Evolutionary conservation across 768 basidiomycete genomes (phyloP).

Genomic region (Hypholoma fasciculare): DNA sequence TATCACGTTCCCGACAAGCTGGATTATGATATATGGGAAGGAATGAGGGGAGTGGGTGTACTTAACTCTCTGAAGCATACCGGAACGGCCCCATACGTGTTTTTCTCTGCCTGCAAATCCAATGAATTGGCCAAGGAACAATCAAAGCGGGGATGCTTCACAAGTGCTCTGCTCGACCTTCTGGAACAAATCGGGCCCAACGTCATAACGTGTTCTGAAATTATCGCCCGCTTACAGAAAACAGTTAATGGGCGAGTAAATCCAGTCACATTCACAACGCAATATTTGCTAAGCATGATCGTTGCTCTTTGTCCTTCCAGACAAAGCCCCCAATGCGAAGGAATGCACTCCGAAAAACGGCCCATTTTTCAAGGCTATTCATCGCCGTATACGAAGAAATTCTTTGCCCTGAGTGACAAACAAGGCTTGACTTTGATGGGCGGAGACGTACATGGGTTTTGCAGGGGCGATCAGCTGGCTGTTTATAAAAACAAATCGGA

Average conservation of each 20-base stretch:
- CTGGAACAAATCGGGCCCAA: not conserved
- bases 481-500: too few relatives aligned
- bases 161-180: not conserved
- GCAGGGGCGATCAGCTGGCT: not conserved
- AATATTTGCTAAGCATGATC: not conserved
- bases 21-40: not conserved
- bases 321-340: constrained; percentile 5
- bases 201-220: not conserved
- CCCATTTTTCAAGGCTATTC: not conserved
- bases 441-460: not conserved
- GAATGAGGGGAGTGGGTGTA: not conserved
- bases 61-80: not conserved
- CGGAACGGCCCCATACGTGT: not conserved
- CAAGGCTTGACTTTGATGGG: not conserved
- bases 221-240: not conserved
- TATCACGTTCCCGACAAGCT: not conserved
- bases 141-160: not conserved
- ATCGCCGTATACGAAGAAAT: not conserved
- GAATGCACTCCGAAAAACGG: not conserved
- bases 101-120: not conserved
- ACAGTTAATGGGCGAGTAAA: not conserved
- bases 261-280: too few relatives aligned
- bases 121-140: not conserved
- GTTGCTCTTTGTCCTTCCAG: not conserved
- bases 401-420: too few relatives aligned